phyloP scores from a whole-genome alignment of 2,329 filamentous ascomycete species.

The Fusarium domesticum region DNA sequence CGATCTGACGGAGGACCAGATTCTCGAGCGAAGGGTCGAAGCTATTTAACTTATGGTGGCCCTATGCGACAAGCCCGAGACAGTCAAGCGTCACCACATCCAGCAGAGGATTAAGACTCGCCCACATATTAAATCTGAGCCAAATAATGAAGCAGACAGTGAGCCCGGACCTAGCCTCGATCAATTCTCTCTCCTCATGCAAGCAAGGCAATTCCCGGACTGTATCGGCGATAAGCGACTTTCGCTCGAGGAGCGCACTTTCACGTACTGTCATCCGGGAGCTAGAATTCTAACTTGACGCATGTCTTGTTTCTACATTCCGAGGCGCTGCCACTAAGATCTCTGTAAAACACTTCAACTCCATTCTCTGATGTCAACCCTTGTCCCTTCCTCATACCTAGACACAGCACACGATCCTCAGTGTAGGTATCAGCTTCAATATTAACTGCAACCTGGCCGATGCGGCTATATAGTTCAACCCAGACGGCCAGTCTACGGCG shows the following conservation, averaged over 20 bases:
- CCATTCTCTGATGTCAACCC: too few relatives aligned
- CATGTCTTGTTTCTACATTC: too few relatives aligned
- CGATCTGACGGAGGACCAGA: slow-evolving; percentile 11
- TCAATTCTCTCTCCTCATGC: slow-evolving; percentile 1
- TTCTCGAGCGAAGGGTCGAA: slow-evolving; percentile 13
- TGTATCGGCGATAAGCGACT: neutral
- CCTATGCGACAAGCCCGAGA: slow-evolving; percentile 25
- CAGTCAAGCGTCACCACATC: slow-evolving; percentile 6
- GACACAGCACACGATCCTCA: too few relatives aligned
- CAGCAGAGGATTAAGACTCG: neutral
- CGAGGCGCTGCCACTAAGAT: too few relatives aligned
- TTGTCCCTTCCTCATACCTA: too few relatives aligned
- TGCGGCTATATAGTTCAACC: too few relatives aligned
- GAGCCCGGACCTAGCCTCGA: neutral
- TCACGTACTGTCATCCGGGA: slow-evolving; percentile 2
- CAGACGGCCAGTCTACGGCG: too few relatives aligned
- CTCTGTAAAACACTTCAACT: too few relatives aligned
- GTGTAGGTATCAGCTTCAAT: too few relatives aligned
- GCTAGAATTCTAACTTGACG: too few relatives aligned
- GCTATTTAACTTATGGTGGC: slow-evolving; percentile 18
- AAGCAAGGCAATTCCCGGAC: neutral
- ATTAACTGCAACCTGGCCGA: too few relatives aligned
- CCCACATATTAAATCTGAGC: neutral
- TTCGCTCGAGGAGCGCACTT: neutral
- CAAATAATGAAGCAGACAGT: neutral